phyloP scores from a whole-genome alignment of 768 basidiomycete species.

The Naganishia antarctica region DNA sequence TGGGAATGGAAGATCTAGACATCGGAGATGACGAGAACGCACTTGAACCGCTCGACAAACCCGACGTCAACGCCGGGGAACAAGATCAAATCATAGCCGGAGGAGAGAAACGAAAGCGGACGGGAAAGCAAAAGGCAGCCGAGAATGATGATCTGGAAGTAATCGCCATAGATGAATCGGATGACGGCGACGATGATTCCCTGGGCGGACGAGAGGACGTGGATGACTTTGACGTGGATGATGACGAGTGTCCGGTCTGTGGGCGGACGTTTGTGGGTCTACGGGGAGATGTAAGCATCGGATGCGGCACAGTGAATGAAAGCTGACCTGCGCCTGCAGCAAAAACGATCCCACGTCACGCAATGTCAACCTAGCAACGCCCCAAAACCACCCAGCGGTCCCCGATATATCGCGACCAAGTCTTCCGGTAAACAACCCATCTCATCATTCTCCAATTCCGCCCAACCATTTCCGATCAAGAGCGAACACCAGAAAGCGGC shows the following conservation, averaged over 20 bases:
- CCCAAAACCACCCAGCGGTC: no score
- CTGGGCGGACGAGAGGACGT: constrained; percentile 4
- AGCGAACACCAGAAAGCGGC: constrained; percentile 16
- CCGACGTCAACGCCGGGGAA: constrained; percentile 35
- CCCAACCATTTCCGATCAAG: constrained; percentile 23
- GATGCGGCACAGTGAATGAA: no score
- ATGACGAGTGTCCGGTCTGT: constrained; percentile 41
- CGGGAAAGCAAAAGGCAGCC: constrained; percentile 44
- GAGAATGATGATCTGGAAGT: background rate
- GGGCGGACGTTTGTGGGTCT: constrained; percentile 39
- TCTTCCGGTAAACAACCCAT: constrained; percentile 43
- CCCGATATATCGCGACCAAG: no score
- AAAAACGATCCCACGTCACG: constrained; percentile 62
- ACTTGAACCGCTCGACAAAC: constrained; percentile 43
- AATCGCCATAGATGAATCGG: constrained; percentile 14
- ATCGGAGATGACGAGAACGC: constrained; percentile 33
- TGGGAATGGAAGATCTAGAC: constrained; percentile 47
- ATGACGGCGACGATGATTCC: background rate
- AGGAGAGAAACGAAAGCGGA: constrained; percentile 5
- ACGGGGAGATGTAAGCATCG: constrained; percentile 43
- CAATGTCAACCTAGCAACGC: constrained; percentile 56
- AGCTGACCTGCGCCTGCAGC: background rate
- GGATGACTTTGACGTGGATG: constrained; percentile 28
- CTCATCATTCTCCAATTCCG: constrained; percentile 39
- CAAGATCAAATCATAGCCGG: constrained; percentile 34